phyloP scores from a whole-genome alignment of 306 rosid species.

The Gleditsia sinensis region DNA sequence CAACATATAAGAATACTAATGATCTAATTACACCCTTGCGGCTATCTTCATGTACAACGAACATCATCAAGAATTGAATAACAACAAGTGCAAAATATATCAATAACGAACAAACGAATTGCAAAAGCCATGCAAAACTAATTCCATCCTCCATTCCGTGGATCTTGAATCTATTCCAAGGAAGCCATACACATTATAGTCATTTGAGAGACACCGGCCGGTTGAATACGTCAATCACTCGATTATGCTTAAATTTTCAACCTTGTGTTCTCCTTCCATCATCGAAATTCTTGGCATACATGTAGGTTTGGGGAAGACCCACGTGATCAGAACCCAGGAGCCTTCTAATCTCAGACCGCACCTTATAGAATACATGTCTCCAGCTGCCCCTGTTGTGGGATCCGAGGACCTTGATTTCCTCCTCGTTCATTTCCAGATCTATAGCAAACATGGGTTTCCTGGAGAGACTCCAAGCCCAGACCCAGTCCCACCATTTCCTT shows the following conservation, averaged over 20 bases:
- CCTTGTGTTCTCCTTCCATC: conserved; percentile 13
- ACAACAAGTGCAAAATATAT: conserved; percentile 2
- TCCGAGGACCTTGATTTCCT: conserved; percentile 67
- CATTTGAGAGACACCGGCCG: not conserved
- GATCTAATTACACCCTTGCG: conserved; percentile 15
- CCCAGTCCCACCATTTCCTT: conserved; percentile 80
- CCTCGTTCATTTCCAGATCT: conserved; percentile 91
- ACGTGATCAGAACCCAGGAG: conserved; percentile 51
- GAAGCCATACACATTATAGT: not conserved
- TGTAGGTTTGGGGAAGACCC: conserved; percentile 77
- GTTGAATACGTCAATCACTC: too few relatives aligned
- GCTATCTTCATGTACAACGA: conserved; percentile 10
- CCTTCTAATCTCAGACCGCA: conserved; percentile 67
- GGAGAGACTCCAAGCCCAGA: conserved; percentile 79
- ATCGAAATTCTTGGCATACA: conserved; percentile 49
- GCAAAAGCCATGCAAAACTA: not conserved
- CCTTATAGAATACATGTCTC: conserved; percentile 69
- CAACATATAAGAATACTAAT: conserved; percentile 5
- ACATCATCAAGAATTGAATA: conserved; percentile 20
- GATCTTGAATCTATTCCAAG: conserved; percentile 19
- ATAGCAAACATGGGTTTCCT: conserved; percentile 64
- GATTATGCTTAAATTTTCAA: not conserved
- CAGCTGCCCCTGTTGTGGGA: conserved; percentile 65
- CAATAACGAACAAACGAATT: conserved; percentile 35
- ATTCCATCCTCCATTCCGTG: not conserved